Conservation (phyloP, 805 yeast species). For the Kodamaea fukazawae region DNA sequence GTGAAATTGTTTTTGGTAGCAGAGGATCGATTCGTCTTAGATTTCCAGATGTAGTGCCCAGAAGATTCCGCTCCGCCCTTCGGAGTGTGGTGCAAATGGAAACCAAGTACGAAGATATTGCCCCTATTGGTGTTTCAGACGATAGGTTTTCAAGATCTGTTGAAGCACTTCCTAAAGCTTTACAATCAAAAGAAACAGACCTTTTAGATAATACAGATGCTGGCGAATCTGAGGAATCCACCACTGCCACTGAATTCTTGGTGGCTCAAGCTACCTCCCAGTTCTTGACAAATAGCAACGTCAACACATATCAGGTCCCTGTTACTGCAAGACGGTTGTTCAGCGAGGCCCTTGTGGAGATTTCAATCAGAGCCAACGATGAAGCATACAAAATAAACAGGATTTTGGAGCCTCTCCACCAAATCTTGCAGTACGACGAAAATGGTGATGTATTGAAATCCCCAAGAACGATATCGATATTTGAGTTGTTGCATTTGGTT, state of each 20-base stretch:
- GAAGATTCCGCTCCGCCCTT: constrained; percentile 22
- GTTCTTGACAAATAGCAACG: constrained; percentile 30
- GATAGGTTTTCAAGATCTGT: constrained; percentile 24
- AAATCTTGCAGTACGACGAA: constrained; percentile 41
- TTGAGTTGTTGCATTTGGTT: constrained; percentile 28
- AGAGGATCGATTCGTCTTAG: constrained; percentile 46
- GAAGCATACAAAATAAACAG: constrained; percentile 36
- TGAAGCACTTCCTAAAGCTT: constrained; percentile 16
- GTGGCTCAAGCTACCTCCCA: constrained; percentile 36
- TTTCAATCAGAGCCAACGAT: constrained; percentile 42
- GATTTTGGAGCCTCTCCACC: constrained; percentile 47
- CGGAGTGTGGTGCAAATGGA: constrained; percentile 29
- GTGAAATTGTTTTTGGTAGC: constrained; percentile 50
- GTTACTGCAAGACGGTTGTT: constrained; percentile 31
- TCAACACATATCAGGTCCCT: constrained; percentile 38
- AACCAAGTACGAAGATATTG: constrained; percentile 27
- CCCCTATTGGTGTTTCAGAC: constrained; percentile 40
- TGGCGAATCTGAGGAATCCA: not conserved
- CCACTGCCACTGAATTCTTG: constrained; percentile 21
- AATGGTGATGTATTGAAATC: constrained; percentile 27
- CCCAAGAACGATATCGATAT: constrained; percentile 33
- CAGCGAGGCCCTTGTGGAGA: constrained; percentile 32
- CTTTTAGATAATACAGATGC: not conserved
- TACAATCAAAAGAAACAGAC: not conserved
- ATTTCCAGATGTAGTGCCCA: constrained; percentile 53